phyloP scores from a whole-genome alignment of 768 basidiomycete species.

The Lactarius sanguifluus region DNA sequence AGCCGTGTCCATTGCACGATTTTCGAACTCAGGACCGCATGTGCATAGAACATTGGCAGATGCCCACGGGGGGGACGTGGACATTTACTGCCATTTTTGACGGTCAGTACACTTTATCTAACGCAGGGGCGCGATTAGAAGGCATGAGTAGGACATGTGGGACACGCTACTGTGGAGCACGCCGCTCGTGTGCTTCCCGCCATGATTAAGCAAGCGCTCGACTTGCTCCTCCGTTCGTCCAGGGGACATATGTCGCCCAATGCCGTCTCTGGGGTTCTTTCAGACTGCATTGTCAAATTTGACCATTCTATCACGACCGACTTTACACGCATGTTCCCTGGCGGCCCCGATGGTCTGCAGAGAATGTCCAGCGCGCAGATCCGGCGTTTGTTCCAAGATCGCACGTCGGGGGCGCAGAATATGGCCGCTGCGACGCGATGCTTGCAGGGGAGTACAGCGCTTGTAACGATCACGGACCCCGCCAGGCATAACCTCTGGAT shows the following conservation, averaged over 20 bases:
- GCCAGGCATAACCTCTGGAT: constrained; percentile 70
- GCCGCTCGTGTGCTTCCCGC: constrained; percentile 42
- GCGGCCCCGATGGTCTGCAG: constrained; percentile 49
- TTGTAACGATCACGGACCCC: constrained; percentile 72
- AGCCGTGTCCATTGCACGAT: constrained; percentile 42
- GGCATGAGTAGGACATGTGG: constrained; percentile 44
- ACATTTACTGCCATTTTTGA: constrained; percentile 48
- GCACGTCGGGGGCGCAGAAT: constrained; percentile 54
- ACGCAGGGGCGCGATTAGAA: constrained; percentile 9
- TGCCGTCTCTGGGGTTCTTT: constrained; percentile 42
- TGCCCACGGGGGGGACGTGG: constrained; percentile 43
- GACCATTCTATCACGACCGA: constrained; percentile 47
- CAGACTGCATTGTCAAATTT: constrained; percentile 40
- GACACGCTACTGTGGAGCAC: constrained; percentile 49
- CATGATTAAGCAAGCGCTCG: constrained; percentile 43
- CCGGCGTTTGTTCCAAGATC: constrained; percentile 62
- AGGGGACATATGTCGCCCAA: constrained; percentile 33
- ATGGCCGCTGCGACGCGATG: constrained; percentile 66
- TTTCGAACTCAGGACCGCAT: constrained; percentile 45
- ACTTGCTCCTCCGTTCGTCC: constrained; percentile 36
- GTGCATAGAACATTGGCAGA: constrained; percentile 42
- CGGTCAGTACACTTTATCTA: constrained; percentile 36
- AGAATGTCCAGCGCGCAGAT: constrained; percentile 52
- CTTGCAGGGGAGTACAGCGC: constrained; percentile 79
- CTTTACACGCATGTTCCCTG: constrained; percentile 49